Evolutionary conservation across 192 early-diverging fungal species (phyloP).

Genomic region (Podila horticola): DNA sequence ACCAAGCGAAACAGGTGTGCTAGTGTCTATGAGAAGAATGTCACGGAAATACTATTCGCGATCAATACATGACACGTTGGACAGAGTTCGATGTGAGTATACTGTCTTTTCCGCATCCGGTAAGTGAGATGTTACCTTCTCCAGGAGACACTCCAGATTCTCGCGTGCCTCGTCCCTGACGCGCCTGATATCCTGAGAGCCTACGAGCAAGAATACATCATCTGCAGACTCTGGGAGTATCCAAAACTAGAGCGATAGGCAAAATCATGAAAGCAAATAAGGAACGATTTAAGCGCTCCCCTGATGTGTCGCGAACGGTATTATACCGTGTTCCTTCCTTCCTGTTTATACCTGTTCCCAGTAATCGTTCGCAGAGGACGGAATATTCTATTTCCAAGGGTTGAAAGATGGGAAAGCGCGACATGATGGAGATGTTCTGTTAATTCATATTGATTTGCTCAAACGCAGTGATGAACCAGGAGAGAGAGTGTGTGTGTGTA

Average conservation of each 20-base stretch:
- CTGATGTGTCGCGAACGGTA: no score
- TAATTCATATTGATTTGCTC: no score
- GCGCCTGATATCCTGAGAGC: constrained; percentile 83
- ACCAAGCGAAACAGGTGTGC: constrained; percentile 63
- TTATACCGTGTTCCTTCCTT: no score
- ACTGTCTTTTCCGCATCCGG: neutral
- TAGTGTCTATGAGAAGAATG: constrained; percentile 46
- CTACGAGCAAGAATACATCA: constrained; percentile 88
- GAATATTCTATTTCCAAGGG: constrained; percentile 43
- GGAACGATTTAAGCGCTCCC: constrained; percentile 30
- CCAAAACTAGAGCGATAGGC: constrained; percentile 67
- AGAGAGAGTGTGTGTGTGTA: no score
- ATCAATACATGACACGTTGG: neutral
- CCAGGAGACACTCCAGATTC: constrained; percentile 81
- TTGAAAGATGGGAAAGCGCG: neutral
- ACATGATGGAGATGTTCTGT: no score
- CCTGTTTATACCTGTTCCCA: constrained; percentile 55
- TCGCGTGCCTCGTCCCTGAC: constrained; percentile 78
- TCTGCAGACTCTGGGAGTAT: constrained; percentile 77
- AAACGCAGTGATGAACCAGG: no score
- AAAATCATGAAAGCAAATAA: neutral
- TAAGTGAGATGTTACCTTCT: constrained; percentile 62
- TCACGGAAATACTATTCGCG: neutral
- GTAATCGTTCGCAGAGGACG: constrained; percentile 46
- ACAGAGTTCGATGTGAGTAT: neutral